Evolutionary conservation across 192 early-diverging fungal genomes (phyloP), one percentile per base, ranked within the genome.

Genomic region (Podila minutissima): DNA sequence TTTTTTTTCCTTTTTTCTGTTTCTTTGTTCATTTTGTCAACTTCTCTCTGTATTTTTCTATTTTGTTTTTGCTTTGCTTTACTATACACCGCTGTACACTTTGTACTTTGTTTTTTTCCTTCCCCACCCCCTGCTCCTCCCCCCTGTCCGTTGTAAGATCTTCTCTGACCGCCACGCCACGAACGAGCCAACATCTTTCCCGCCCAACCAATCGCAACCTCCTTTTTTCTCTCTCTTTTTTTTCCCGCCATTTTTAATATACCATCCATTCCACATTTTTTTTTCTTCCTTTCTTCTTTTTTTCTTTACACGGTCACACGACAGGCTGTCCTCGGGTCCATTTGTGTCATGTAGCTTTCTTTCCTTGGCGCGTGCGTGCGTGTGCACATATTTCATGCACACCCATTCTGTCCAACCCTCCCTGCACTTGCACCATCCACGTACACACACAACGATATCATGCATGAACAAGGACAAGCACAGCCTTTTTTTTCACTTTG

Each of bases 1-100:
- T 57, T 69, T 19, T 59, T 9, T 19, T 69, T 69, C n/a, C n/a
- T n/a, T n/a, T n/a, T n/a, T n/a, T n/a, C n/a, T n/a, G 19, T 51
- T 68, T 6, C 11, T 32, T 48, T 22, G 24, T 28, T 51, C 22
- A 32, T 53, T 22, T 29, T 19, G 3, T 66, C 38, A n/a, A n/a
- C 10, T 28, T n/a, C n/a, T n/a, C n/a, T n/a, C 19, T 41, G 20
- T 41, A 11, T 24, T 28, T 57, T 9, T 20, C 9, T 57, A 26
- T 26, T 26, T n/a, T 64, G 1, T 64, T 64, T 64, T 64, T 19
- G n/a, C 37, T 41, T 64, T 64, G 33, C 37, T 31, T 53, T 66
- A 0, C 6, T 24, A 50, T 20, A 37, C 37, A 37, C 37, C 38
- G 26, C 32, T 59, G 11, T 61, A 9, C 59, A 28, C n/a, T 0